Evolutionary conservation across 164 flowering plant genomes (phyloP), one percentile per base, ranked within the genome.

Genomic region (Macadamia tetraphylla): DNA sequence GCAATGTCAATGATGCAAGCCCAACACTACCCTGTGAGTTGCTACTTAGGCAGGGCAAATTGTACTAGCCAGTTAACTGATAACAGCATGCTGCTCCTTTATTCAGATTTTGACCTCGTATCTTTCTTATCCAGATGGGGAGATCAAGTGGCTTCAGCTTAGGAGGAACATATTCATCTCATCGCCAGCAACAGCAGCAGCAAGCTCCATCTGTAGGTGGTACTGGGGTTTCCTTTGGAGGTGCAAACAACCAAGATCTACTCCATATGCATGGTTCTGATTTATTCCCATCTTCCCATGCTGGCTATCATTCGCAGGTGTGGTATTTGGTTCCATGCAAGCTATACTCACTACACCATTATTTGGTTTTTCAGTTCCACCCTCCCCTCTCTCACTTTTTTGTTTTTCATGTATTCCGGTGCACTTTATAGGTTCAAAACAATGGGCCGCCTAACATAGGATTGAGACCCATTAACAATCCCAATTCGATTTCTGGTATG

Each of bases 21-120:
- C 31, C 85, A 76, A 58, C 76, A 74, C 32, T 76, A 78, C 70
- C 51, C 76, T 31, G 85, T 81, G 75, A 72, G 80, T 66, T 29
- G 8, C 42, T 2, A 4, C 18, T 14, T 53, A 53, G 56, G 57
- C 18, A 17, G 18, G 40, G 40, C 40, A 53, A 14, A 11, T 53
- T 53, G 57, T 53, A 0, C 57, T 53, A 12, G 40, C 40, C 5
- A n/a, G 3, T 14, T 13, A 53, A 8, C 51, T 53, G 4, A 17
- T 14, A 53, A 53, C 15, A 17, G 15, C 14, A 1, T 8, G 53
- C 11, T 4, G 44, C 53, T 52, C 55, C 29, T 46, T 48, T 52
- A 42, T 29, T 35, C 6, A 8, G 30, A 63, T 23, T 46, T 6
- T 9, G 9, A 18, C 15, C 53, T 46, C 30, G 7, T 2, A 8